Evolutionary conservation across 208 protist species (phyloP), one percentile per base, ranked within the genome.

Genomic region (Vickermania ingenoplastis): DNA sequence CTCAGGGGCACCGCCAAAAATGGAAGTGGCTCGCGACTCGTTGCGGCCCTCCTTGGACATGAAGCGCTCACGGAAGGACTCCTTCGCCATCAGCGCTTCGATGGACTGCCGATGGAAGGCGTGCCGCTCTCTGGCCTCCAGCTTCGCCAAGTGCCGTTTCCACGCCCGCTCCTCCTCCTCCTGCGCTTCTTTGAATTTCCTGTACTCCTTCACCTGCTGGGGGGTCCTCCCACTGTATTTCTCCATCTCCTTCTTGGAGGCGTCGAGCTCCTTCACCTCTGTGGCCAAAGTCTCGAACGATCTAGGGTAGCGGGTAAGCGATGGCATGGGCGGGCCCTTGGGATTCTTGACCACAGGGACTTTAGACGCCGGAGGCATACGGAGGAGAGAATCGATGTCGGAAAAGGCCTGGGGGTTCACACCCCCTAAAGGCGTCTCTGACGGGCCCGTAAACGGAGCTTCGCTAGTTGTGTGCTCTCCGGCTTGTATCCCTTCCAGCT

Each of bases 181-280:
- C n/a, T 49, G 5, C 27, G 21, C n/a, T 49, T 45, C 13, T 21
- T 49, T 59, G 55, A 31, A 24, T 24, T 59, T 45, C 13, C 5
- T 21, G 27, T 49, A 59, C 55, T 59, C 55, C 22, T 59, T 59
- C 7, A 45, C 21, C 25, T 21, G 22, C 28, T 59, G 45, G 5
- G 55, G 26, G 13, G 55, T 13, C 55, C 7, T 59, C 17, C 11
- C 13, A 11, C 55, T 45, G 28, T 59, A 59, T 11, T n/a, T 49
- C 7, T 7, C 55, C 17, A 59, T 21, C 17, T 28, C 22, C 11
- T 45, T 5, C 45, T 59, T 21, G 11, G n/a, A 17, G n/a, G 54
- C 54, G 17, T 67, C 55, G 5, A 77, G 41, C 30, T 71, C 65
- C 29, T 63, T 29, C 22, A 51, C 31, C 24, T 77, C 65, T 29